Conservation (phyloP, 352 stramenopile species). For the Phytophthora crassamura region DNA sequence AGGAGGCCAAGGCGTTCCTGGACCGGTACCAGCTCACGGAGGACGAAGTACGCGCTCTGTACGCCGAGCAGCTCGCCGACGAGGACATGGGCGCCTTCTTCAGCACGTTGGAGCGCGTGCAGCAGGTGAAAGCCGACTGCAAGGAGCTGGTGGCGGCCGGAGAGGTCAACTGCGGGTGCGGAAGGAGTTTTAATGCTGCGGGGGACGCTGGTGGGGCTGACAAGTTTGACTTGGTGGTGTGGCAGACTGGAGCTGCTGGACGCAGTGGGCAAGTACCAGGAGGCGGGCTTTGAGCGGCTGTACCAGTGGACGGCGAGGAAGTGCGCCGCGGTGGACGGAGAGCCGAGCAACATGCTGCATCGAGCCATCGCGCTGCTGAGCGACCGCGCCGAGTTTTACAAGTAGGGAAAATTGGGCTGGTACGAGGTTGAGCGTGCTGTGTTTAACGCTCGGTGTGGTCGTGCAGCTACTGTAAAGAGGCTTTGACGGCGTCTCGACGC, state of each 20-base stretch:
- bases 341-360: constrained; percentile 72
- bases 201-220: neutral
- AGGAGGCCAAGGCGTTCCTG: constrained; percentile 68
- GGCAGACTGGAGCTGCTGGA: constrained; percentile 88
- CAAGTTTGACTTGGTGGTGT: neutral
- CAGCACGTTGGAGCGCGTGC: constrained; percentile 67
- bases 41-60: constrained; percentile 68
- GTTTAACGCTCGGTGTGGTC: neutral
- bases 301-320: constrained; percentile 90
- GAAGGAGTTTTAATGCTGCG: neutral
- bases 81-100: constrained; percentile 74
- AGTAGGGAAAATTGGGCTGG: constrained; percentile 37
- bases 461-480: constrained; percentile 84
- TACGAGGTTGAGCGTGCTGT: neutral
- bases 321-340: constrained; percentile 70
- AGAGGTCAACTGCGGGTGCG: constrained; percentile 53
- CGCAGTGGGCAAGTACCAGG: constrained; percentile 78
- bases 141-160: constrained; percentile 54
- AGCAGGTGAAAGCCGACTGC: constrained; percentile 78
- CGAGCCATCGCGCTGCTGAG: constrained; percentile 70
- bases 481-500: constrained; percentile 56
- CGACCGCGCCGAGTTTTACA: constrained; percentile 81
- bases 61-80: constrained; percentile 41
- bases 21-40: constrained; percentile 73
- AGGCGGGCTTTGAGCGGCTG: constrained; percentile 84